These are phyloP conservation scores for Aristolochia fimbriata DNA, from an alignment of 164 flowering plant genomes.

Conservation along the genomic window DNA sequence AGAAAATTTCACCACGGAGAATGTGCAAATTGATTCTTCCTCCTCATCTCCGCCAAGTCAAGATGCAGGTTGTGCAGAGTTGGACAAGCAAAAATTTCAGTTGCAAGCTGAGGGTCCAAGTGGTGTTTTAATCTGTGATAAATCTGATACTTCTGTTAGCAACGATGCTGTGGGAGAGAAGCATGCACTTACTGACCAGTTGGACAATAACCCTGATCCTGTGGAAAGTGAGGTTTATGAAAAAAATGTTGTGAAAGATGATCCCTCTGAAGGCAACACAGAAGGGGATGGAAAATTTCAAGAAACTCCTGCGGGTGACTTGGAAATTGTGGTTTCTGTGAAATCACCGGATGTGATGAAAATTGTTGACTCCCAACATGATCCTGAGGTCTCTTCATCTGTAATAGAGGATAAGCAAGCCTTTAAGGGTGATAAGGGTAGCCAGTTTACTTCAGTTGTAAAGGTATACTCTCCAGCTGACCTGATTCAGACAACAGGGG, in stretches of 20 bases:
- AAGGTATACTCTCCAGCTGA: constrained; percentile 17
- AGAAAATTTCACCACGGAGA: constrained; percentile 2
- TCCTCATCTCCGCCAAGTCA: constrained; percentile 3
- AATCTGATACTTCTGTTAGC: no score
- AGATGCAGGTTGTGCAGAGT: constrained; percentile 8
- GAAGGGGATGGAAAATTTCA: constrained; percentile 6
- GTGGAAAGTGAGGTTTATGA: constrained; percentile 1
- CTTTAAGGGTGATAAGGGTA: constrained; percentile 7
- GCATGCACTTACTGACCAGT: no score
- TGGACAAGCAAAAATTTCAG: constrained; percentile 11
- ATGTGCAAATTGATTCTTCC: constrained; percentile 13
- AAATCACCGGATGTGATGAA: no score
- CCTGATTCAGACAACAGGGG: constrained; percentile 10
- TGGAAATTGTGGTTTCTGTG: neutral
- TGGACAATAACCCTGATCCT: neutral
- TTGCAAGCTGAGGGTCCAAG: constrained; percentile 2
- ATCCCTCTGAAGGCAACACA: constrained; percentile 9
- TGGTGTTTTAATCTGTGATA: no score
- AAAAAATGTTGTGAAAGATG: constrained; percentile 10
- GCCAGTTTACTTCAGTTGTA: constrained; percentile 7
- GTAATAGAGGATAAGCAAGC: constrained; percentile 13
- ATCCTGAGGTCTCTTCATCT: constrained; percentile 1
- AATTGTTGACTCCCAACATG: no score
- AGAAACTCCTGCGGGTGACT: constrained; percentile 11
- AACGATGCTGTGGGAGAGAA: no score